Evolutionary conservation across 768 basidiomycete genomes (phyloP).

Genomic region (Tulasnella sp.): DNA sequence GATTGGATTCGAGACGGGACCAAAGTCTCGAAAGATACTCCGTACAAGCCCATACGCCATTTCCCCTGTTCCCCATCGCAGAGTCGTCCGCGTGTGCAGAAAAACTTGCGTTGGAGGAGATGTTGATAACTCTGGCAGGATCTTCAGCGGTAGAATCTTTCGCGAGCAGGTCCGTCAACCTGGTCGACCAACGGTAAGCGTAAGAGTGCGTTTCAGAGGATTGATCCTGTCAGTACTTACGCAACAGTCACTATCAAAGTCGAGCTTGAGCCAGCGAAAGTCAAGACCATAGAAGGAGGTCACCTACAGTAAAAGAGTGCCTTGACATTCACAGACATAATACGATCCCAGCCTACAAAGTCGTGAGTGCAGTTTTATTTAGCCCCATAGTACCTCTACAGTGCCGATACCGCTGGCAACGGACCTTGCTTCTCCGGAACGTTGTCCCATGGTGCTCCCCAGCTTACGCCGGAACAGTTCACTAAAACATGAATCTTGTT

Average conservation of each 20-base stretch:
- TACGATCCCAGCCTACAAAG: conserved; percentile 71
- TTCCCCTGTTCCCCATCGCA: conserved; percentile 55
- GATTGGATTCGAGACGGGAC: background rate
- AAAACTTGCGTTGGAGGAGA: conserved; percentile 71
- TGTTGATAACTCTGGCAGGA: conserved; percentile 79
- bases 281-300: background rate
- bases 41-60: conserved; percentile 80
- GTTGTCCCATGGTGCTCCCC: conserved; percentile 73
- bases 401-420: background rate
- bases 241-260: conserved; percentile 13
- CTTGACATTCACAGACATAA: conserved; percentile 84
- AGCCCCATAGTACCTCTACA: too few species aligned
- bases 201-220: background rate
- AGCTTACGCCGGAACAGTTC: conserved; percentile 82
- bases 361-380: background rate
- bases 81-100: conserved; percentile 55
- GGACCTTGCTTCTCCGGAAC: conserved; percentile 67
- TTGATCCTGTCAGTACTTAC: background rate
- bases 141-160: conserved; percentile 65
- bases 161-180: conserved; percentile 61
- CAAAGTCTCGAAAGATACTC: conserved; percentile 36
- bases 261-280: background rate
- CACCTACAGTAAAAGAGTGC: conserved; percentile 77
- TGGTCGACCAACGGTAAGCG: conserved; percentile 35
- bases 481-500: conserved; percentile 77